Base-by-base conservation (phyloP, 208 protist species). In the Leishmania amazonensis region DNA sequence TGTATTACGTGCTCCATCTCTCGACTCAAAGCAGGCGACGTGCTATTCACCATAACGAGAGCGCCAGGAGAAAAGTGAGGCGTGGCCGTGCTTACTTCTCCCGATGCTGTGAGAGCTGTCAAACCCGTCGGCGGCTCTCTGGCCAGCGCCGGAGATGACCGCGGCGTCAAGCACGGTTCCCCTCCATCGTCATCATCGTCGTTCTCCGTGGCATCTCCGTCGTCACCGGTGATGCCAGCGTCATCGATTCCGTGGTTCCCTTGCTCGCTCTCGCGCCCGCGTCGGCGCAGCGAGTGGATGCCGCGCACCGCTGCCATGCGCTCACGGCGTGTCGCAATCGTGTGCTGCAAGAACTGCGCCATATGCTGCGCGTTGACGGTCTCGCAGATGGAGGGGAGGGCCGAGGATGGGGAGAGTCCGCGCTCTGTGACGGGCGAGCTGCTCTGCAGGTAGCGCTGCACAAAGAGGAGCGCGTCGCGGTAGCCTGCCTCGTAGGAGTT, bases 401-500 rank as follows among this genome's bases (percentile, higher is more conserved):
- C 51, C n/a, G 38, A 64, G 47, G 19, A 75, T 7, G 38, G 38
- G 54, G 68, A 40, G 42, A 13, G 40, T 53, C 60, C 60, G 62
- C 38, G 51, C 28, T 62, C 24, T 17, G 77, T 42, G 6, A 24
- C 42, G 6, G 68, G 57, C 1, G 85, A 58, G 68, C 76, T 83
- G 24, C 84, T 51, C 31, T 88, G 74, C 65, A 92, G 67, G 77
- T 91, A 91, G 24, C 83, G 87, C 40, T 89, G 85, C 9, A 93
- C 82, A 42, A 87, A 85, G 38, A 91, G 74, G 1, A 93, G 80
- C 1, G 89, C 89, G 67, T 95, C 91, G 58, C 83, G 84, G 79
- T 91, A 92, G 47, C 91, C 89, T 19, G 80, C 79, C 58, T 90
- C 85, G 81, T 94, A 94, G 54, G 89, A 68, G 71, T 87, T 74